A percentile compares a stretch with the other conserved stretches of the same genome.
phyloP scores from a whole-genome alignment of 768 basidiomycete genomes.

The Suillus plorans region DNA sequence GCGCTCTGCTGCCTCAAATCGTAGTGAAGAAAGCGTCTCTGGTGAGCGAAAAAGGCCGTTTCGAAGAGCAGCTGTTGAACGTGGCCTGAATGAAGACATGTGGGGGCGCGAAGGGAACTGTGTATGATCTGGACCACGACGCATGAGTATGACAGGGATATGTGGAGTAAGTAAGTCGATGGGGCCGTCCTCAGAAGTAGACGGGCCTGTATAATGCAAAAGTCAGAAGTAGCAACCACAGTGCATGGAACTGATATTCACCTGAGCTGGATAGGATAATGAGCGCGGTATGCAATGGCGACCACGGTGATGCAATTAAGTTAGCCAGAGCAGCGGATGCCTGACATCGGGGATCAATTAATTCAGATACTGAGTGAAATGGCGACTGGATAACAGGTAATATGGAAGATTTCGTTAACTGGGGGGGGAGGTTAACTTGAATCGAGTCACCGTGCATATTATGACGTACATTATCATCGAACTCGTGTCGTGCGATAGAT shows the following conservation, averaged over 20 bases:
- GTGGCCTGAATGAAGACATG: constrained; percentile 59
- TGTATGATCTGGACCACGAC: constrained; percentile 36
- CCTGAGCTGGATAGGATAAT: constrained; percentile 52
- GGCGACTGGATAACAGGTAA: constrained; percentile 52
- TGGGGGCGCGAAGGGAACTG: constrained; percentile 31
- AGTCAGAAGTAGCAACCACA: constrained; percentile 3
- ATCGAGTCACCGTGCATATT: background rate
- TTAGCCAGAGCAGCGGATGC: constrained; percentile 51
- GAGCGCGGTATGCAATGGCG: constrained; percentile 61
- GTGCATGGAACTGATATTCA: constrained; percentile 26
- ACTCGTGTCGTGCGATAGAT: constrained; percentile 45
- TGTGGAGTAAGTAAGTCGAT: constrained; percentile 50
- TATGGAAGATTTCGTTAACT: constrained; percentile 31
- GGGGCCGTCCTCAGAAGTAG: constrained; percentile 40
- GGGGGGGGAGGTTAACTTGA: constrained; percentile 12
- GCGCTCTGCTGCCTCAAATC: constrained; percentile 65
- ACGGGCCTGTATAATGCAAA: constrained; percentile 24
- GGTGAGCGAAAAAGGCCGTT: constrained; percentile 64
- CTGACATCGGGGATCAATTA: constrained; percentile 51
- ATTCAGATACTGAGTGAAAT: constrained; percentile 52
- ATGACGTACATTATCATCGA: constrained; percentile 45
- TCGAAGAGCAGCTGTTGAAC: constrained; percentile 51
- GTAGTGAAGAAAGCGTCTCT: constrained; percentile 54
- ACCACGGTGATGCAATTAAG: constrained; percentile 56
- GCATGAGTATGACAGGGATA: constrained; percentile 58